These are phyloP conservation scores for Malbranchea cinnamomea DNA, from an alignment of 2,329 filamentous ascomycete species.

Conservation along the genomic window DNA sequence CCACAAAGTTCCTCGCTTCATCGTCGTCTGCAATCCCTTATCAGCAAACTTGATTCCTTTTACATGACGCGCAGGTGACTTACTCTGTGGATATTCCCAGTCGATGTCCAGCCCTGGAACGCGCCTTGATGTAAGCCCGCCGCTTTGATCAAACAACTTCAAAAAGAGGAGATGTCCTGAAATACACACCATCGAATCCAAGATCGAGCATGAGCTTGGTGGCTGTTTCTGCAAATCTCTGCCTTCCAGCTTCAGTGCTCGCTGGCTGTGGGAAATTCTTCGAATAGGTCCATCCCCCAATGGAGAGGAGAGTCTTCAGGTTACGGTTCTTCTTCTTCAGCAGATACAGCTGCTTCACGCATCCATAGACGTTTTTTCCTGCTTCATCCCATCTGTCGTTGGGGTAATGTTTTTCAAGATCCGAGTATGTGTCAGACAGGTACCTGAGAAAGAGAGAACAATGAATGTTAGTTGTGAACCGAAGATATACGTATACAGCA, in stretches of 20 bases:
- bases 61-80: constrained; percentile 1
- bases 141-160: background rate
- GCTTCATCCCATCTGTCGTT: constrained; percentile 52
- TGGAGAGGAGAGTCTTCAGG: constrained; percentile 65
- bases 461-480: no score
- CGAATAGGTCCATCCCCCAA: constrained; percentile 69
- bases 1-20: constrained; percentile 29
- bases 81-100: constrained; percentile 33
- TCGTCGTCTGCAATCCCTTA: constrained; percentile 18
- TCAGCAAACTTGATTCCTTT: constrained; percentile 7
- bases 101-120: constrained; percentile 29
- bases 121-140: constrained; percentile 2
- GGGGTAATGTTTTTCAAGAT: constrained; percentile 53
- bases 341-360: constrained; percentile 59
- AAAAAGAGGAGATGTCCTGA: constrained; percentile 1
- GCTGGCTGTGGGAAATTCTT: constrained; percentile 60
- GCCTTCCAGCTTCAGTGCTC: constrained; percentile 45
- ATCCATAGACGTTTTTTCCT: constrained; percentile 62
- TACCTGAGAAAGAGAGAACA: constrained; percentile 14
- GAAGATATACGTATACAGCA: no score
- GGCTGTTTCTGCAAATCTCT: constrained; percentile 53
- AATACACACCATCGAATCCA: constrained; percentile 45
- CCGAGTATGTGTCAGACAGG: constrained; percentile 54
- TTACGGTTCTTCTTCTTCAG: constrained; percentile 63
- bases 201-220: constrained; percentile 64